Percentiles rank a stretch among this genome's conserved stretches.
Evolutionary conservation across 2,329 filamentous ascomycete genomes (phyloP).

Genomic region (Verticillium nubilum): DNA sequence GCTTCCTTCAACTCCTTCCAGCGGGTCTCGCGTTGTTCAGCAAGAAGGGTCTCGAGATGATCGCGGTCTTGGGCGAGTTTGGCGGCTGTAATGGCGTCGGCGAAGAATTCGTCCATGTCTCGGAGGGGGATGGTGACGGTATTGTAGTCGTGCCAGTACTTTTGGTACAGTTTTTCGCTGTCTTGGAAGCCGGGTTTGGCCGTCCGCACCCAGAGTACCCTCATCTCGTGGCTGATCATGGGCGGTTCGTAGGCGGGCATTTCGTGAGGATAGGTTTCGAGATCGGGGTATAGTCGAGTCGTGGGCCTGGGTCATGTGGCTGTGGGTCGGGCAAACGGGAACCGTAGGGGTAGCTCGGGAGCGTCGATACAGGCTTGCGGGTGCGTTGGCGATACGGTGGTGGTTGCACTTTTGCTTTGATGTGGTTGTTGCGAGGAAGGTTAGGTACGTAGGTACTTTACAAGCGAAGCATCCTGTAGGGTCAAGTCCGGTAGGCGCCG

Average conservation of each 20-base stretch:
- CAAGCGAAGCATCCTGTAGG: no score
- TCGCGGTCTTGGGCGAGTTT: slow-evolving; percentile 3
- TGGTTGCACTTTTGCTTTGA: not conserved
- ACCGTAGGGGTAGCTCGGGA: not conserved
- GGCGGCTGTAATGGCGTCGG: slow-evolving; percentile 6
- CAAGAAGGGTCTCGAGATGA: slow-evolving; percentile 7
- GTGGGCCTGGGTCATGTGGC: not conserved
- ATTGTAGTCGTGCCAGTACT: slow-evolving; percentile 6
- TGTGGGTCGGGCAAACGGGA: not conserved
- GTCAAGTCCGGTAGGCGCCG: no score
- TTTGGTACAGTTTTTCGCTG: not conserved
- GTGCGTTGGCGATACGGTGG: not conserved
- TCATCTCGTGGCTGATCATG: not conserved
- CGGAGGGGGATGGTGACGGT: slow-evolving; percentile 8
- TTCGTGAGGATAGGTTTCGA: not conserved
- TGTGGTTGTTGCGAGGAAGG: not conserved
- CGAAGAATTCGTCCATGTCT: slow-evolving; percentile 8
- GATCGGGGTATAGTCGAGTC: not conserved
- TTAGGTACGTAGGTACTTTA: not conserved
- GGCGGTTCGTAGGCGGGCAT: slow-evolving; percentile 5
- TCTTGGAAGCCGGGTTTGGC: slow-evolving; percentile 6
- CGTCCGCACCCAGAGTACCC: not conserved
- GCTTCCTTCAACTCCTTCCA: not conserved
- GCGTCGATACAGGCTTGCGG: not conserved
- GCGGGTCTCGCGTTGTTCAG: slow-evolving; percentile 1